These are phyloP conservation scores for Kockiozyma suomiensis DNA, from an alignment of 805 yeast genomes.

Conservation along the genomic window DNA sequence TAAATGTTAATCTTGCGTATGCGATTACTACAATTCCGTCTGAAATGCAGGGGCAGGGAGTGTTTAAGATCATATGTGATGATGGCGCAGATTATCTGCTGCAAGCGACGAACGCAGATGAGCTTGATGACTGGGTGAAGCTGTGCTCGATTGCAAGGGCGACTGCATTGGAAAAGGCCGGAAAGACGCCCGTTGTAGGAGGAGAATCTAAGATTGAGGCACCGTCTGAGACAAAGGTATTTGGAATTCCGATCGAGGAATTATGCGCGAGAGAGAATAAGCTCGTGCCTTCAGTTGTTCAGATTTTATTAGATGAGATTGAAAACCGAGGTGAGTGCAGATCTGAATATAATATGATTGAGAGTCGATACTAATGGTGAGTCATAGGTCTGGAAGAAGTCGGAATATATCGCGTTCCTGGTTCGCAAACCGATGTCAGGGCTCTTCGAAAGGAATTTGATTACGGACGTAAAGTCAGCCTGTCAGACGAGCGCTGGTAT, in stretches of 20 bases:
- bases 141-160: constrained; percentile 37
- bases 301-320: constrained; percentile 67
- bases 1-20: constrained; percentile 51
- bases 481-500: constrained; percentile 62
- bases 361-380: background rate
- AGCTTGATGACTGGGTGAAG: constrained; percentile 74
- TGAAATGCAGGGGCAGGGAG: constrained; percentile 35
- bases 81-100: constrained; percentile 60
- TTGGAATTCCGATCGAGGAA: constrained; percentile 82
- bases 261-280: constrained; percentile 73
- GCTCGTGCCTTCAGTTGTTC: constrained; percentile 65
- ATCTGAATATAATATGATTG: background rate
- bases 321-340: constrained; percentile 56
- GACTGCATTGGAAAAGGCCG: constrained; percentile 23
- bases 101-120: constrained; percentile 65
- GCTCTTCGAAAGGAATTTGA: constrained; percentile 58
- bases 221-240: constrained; percentile 49
- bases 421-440: constrained; percentile 61
- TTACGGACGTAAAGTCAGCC: constrained; percentile 49
- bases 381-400: constrained; percentile 75
- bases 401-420: constrained; percentile 80
- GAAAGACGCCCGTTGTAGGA: background rate
- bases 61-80: constrained; percentile 50
- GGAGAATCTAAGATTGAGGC: background rate
- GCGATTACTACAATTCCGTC: constrained; percentile 47